phyloP scores from a whole-genome alignment of 78 protist genomes.

The Cyanophora paradoxa region DNA sequence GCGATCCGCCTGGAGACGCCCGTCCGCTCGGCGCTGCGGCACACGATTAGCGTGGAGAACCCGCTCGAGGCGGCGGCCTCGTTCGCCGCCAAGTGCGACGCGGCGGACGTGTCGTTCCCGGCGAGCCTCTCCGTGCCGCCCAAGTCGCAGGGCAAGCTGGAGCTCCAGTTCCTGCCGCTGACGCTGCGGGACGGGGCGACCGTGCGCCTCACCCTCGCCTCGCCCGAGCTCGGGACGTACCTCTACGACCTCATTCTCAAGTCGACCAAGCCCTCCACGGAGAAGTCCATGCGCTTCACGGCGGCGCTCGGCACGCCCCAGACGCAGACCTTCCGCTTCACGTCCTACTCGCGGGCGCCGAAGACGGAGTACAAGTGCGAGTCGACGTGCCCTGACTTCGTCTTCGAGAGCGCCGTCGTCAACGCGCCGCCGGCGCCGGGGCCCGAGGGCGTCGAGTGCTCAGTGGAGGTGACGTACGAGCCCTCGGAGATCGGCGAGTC shows the following conservation, averaged over 20 bases:
- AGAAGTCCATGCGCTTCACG: conserved; percentile 19
- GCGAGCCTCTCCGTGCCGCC: neutral
- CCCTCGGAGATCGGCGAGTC: conserved; percentile 49
- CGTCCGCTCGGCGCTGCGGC: conserved; percentile 34
- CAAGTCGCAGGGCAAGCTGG: neutral
- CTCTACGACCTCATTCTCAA: conserved; percentile 25
- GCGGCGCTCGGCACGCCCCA: conserved; percentile 30
- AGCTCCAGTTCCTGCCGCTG: conserved; percentile 49
- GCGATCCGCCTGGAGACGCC: conserved; percentile 33
- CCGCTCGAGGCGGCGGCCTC: conserved; percentile 33
- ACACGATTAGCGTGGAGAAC: conserved; percentile 33
- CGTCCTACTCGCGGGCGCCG: neutral
- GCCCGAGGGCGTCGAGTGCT: neutral
- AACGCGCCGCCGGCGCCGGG: conserved; percentile 20
- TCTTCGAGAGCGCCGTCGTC: neutral
- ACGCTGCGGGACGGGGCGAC: neutral
- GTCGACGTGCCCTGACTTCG: neutral
- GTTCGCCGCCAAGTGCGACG: conserved; percentile 14
- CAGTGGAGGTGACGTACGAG: conserved; percentile 54
- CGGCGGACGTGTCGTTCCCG: conserved; percentile 1
- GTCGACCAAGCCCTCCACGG: conserved; percentile 25
- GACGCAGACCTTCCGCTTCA: conserved; percentile 39
- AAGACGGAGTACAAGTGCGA: conserved; percentile 18
- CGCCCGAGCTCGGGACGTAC: conserved; percentile 47
- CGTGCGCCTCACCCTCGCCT: conserved; percentile 16